Conservation (phyloP, 225 moss, liverwort and hornwort genomes). For the Pleurozium schreberi region DNA sequence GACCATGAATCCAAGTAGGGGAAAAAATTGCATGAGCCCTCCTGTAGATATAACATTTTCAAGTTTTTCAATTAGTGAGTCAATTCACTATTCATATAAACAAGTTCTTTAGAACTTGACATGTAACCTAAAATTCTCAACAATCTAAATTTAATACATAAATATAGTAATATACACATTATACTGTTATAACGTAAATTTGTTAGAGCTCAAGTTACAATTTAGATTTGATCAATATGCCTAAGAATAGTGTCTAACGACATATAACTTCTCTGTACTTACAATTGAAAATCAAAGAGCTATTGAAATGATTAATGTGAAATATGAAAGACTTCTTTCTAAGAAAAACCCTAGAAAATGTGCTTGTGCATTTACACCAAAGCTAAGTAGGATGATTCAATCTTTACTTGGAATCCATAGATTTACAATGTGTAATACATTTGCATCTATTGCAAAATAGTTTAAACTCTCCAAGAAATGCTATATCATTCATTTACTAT, state of each 20-base stretch:
- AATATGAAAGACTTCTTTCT: too few species aligned
- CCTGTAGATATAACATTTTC: not conserved
- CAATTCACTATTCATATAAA: not conserved
- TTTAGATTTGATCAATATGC: not conserved
- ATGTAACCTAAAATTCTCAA: rapidly evolving
- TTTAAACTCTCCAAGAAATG: not conserved
- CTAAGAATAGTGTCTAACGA: not conserved
- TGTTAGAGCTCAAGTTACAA: too few species aligned
- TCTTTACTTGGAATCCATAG: not conserved
- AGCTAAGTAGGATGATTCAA: not conserved
- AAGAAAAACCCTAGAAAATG: too few species aligned
- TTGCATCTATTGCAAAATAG: not conserved
- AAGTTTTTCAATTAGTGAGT: not conserved
- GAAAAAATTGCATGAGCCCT: not conserved
- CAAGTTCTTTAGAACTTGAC: not conserved
- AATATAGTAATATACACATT: too few species aligned
- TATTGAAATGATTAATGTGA: not conserved
- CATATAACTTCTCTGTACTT: too few species aligned
- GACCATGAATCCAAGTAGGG: not conserved
- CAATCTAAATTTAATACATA: not conserved
- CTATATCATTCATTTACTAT: not conserved
- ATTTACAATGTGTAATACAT: not conserved
- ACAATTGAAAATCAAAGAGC: rapidly evolving
- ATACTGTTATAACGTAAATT: not conserved
- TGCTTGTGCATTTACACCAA: not conserved